Evolutionary conservation across 805 yeast genomes (phyloP).

Genomic region (Candida gorgasii): DNA sequence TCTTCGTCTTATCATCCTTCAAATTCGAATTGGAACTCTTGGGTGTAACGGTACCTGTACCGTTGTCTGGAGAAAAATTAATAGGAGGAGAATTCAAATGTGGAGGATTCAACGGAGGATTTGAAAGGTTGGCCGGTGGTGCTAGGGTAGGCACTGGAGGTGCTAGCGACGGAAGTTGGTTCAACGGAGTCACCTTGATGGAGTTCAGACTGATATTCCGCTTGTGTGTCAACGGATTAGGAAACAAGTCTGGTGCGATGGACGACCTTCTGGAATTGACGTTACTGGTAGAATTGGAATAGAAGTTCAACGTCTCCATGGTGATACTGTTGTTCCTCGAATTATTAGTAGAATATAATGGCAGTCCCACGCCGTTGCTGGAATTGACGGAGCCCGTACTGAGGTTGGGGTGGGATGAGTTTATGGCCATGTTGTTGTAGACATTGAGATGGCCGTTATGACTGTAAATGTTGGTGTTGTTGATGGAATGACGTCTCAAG

Average conservation of each 20-base stretch:
- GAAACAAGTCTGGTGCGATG: conserved; percentile 45
- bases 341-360: conserved; percentile 29
- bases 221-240: conserved; percentile 32
- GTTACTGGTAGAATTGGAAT: conserved; percentile 21
- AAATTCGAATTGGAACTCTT: conserved; percentile 10
- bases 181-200: conserved; percentile 1
- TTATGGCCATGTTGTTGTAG: conserved; percentile 12
- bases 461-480: conserved; percentile 19
- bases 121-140: background rate
- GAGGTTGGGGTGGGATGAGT: conserved; percentile 23
- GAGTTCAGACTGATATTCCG: conserved; percentile 13
- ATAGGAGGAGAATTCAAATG: conserved; percentile 4
- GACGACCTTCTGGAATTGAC: conserved; percentile 41
- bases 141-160: too few species aligned
- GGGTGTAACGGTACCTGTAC: conserved; percentile 7
- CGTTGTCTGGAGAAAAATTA: conserved; percentile 7
- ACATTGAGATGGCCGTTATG: conserved; percentile 4
- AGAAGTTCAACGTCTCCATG: conserved; percentile 27
- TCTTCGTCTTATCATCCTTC: conserved; percentile 24
- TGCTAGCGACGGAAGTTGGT: conserved; percentile 13
- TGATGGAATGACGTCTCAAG: conserved; percentile 26
- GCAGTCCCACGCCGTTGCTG: conserved; percentile 14
- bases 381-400: conserved; percentile 6
- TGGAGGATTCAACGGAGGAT: conserved; percentile 1
- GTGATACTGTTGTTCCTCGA: conserved; percentile 42